Percentiles rank a stretch among this genome's conserved stretches.
phyloP scores from a whole-genome alignment of 805 yeast genomes.

The Starmerella bombicola region DNA sequence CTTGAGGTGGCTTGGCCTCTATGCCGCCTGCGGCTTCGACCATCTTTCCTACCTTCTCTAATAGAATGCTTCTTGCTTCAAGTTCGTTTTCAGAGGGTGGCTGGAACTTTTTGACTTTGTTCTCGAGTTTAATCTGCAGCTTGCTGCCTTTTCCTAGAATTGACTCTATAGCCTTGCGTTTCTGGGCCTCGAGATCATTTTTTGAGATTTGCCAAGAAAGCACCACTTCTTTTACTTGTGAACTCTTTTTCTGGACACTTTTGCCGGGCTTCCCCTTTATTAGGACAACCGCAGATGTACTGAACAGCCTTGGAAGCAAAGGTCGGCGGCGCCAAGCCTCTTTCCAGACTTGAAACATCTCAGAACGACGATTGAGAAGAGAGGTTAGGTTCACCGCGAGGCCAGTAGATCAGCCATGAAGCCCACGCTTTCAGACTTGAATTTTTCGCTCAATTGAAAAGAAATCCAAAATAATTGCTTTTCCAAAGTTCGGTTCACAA shows the following conservation, averaged over 20 bases:
- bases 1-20: conserved; percentile 20
- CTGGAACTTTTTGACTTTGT: conserved; percentile 12
- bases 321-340: too few species aligned
- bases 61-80: conserved; percentile 24
- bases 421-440: too few species aligned
- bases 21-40: conserved; percentile 23
- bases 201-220: conserved; percentile 28
- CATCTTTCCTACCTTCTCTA: conserved; percentile 19
- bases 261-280: conserved; percentile 1
- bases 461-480: too few species aligned
- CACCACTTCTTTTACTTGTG: conserved; percentile 22
- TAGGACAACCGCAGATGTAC: background rate
- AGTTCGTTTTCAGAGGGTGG: conserved; percentile 21
- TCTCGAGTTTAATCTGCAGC: conserved; percentile 22
- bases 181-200: conserved; percentile 27
- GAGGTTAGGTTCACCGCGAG: too few species aligned
- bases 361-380: too few species aligned
- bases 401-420: too few species aligned
- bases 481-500: too few species aligned
- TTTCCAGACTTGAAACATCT: too few species aligned
- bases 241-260: conserved; percentile 1
- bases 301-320: background rate
- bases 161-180: conserved; percentile 26
- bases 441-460: too few species aligned
- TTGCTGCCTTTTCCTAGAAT: conserved; percentile 25